Conservation (phyloP, 2,329 filamentous ascomycete genomes). For the Dactylellina cionopaga region DNA sequence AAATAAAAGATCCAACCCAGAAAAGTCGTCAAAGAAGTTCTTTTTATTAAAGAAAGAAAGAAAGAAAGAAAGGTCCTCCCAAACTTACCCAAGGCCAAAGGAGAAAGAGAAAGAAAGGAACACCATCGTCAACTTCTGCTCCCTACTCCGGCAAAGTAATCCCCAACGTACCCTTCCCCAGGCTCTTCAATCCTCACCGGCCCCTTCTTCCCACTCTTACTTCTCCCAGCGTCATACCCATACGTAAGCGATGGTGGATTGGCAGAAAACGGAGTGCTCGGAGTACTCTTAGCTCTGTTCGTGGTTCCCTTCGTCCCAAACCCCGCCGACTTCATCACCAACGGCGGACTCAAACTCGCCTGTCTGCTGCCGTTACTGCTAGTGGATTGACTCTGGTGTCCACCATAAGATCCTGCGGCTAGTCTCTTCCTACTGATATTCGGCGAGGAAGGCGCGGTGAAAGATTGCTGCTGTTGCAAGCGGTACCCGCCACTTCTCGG, state of each 20-base stretch:
- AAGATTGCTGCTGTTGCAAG: conserved; percentile 12
- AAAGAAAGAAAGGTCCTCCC: neutral
- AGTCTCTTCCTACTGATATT: conserved; percentile 46
- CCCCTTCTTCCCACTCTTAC: conserved; percentile 11
- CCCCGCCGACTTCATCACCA: conserved; percentile 6
- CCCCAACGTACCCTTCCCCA: conserved; percentile 11
- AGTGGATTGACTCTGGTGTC: neutral
- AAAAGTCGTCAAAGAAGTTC: too few relatives aligned
- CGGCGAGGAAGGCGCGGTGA: conserved; percentile 43
- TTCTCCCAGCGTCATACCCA: neutral
- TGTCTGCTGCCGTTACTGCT: conserved; percentile 5
- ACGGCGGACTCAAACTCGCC: conserved; percentile 26
- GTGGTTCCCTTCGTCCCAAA: neutral
- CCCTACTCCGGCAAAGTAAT: conserved; percentile 26
- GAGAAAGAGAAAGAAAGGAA: too few relatives aligned
- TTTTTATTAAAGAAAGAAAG: too few relatives aligned
- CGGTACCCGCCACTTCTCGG: conserved; percentile 5
- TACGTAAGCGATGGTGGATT: conserved; percentile 18
- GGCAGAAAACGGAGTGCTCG: conserved; percentile 13
- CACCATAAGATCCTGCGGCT: conserved; percentile 9
- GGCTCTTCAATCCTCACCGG: conserved; percentile 26
- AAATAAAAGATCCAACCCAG: neutral
- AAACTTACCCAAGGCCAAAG: neutral
- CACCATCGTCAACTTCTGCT: conserved; percentile 3
- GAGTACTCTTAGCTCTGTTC: conserved; percentile 1